phyloP scores from a whole-genome alignment of 1,284 basidiomycete genomes.

The Spongiforma sp. region DNA sequence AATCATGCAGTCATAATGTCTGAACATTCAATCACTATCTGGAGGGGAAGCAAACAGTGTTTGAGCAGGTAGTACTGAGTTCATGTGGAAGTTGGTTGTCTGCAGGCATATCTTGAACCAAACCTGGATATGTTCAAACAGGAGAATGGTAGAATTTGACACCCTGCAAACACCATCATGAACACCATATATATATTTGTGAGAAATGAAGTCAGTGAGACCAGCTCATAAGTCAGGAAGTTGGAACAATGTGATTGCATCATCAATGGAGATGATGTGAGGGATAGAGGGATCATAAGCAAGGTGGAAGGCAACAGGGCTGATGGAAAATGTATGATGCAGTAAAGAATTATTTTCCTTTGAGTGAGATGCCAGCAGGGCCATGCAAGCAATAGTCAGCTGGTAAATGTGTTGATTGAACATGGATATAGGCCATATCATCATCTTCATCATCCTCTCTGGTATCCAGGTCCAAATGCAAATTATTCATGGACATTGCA shows the following conservation, averaged over 20 bases:
- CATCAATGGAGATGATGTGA: neutral
- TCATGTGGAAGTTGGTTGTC: neutral
- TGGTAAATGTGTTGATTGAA: neutral
- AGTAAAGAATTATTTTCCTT: neutral
- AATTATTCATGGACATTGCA: neutral
- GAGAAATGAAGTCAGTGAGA: neutral
- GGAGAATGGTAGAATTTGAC: neutral
- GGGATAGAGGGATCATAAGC: neutral
- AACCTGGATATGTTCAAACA: neutral
- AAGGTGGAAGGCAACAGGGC: neutral
- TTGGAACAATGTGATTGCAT: neutral
- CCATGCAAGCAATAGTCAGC: neutral
- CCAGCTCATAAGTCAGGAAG: neutral
- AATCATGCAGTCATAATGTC: neutral
- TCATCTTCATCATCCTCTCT: neutral
- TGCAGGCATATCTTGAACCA: neutral
- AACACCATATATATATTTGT: neutral
- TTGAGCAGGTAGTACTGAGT: neutral
- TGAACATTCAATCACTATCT: neutral
- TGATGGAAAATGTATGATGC: neutral
- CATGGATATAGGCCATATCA: neutral
- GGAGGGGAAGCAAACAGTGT: neutral
- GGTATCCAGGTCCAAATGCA: neutral
- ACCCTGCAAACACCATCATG: neutral
- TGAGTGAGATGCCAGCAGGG: neutral